Percentiles rank a stretch among this genome's conserved stretches.
Conservation (phyloP, 2,329 filamentous ascomycete species). For the Penicillium sclerotiorum region DNA sequence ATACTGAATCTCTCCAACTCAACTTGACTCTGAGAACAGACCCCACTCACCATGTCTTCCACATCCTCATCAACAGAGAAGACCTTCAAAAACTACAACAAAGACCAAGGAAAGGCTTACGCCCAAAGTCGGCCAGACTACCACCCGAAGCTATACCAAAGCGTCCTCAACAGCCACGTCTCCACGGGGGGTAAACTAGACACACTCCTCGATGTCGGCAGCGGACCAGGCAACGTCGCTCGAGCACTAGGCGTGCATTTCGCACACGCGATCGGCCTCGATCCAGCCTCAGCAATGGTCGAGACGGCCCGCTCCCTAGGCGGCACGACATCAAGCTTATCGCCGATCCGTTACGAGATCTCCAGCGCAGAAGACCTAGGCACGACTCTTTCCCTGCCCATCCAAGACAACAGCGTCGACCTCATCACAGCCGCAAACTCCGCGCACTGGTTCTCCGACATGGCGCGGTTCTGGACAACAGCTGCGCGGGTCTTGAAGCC, state of each 20-base stretch:
- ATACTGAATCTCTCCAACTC: too few species aligned
- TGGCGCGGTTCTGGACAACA: slow-evolving; percentile 52
- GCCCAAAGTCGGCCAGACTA: slow-evolving; percentile 54
- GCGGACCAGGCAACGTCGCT: slow-evolving; percentile 57
- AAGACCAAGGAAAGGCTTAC: slow-evolving; percentile 29
- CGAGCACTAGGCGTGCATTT: slow-evolving; percentile 53
- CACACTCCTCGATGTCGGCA: slow-evolving; percentile 58
- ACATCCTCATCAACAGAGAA: slow-evolving; percentile 12
- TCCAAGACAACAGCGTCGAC: slow-evolving; percentile 47
- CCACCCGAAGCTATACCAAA: slow-evolving; percentile 48
- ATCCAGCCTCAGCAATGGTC: slow-evolving; percentile 59
- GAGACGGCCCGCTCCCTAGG: slow-evolving; percentile 45
- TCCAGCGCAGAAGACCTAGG: slow-evolving; percentile 51
- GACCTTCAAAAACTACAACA: slow-evolving; percentile 23
- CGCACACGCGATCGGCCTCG: slow-evolving; percentile 51
- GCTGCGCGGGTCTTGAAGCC: slow-evolving; percentile 54
- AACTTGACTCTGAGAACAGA: too few species aligned
- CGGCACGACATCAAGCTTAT: slow-evolving; percentile 31
- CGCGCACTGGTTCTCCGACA: slow-evolving; percentile 64
- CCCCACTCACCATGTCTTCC: slow-evolving; percentile 6
- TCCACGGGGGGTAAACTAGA: slow-evolving; percentile 49
- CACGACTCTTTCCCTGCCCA: slow-evolving; percentile 24
- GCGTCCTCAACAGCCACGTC: slow-evolving; percentile 51
- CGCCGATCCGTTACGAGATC: slow-evolving; percentile 47
- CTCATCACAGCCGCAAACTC: slow-evolving; percentile 55